Base-by-base conservation (phyloP, 192 early-diverging fungal genomes). In the Podila clonocystis region DNA sequence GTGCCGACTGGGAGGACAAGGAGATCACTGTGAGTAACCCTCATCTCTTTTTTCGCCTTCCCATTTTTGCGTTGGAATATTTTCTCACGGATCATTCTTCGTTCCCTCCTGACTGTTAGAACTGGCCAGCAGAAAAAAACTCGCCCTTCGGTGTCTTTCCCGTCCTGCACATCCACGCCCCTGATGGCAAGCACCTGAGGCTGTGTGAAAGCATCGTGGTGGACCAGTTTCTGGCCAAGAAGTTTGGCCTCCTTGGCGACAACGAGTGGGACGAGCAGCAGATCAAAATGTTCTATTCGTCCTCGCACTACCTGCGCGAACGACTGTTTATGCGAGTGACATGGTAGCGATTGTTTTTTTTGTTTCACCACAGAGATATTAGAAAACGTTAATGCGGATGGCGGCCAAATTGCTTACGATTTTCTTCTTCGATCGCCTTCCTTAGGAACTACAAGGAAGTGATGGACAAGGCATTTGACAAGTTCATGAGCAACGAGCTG, bases 201-300 rank as follows among this genome's bases (percentile, higher is more conserved):
- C 17, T 78, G 12, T 26, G 63, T 3, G 75, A 78, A 13, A 28
- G 34, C 7, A 2, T 67, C 6, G 65, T 78, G 24, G 45, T 78
- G 24, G 69, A 71, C 15, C 75, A 78, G 20, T 78, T 48, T 28
- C 48, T 78, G 5, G 75, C 75, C 63, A 59, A 59, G 64, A 62
- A 72, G 64, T 78, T 78, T 66, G 68, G 36, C 8, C 75, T 78
- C 19, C 41, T 78, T 29, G 75, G 75, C 11, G 68, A 78, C 3
- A 78, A 78, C 52, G 68, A 62, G n/a, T 78, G 75, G 75, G 75
- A 78, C 17, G 69, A 67, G 59, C 75, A 63, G 29, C 63, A 62
- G 29, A 78, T 78, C 49, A 78, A 67, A 65, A 63, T 67, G 45
- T 72, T 71, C 15, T 30, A 72, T 63, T 78, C 68, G 4, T 67